phyloP scores from a whole-genome alignment of 352 stramenopile genomes.

The Pythium aristosporum region DNA sequence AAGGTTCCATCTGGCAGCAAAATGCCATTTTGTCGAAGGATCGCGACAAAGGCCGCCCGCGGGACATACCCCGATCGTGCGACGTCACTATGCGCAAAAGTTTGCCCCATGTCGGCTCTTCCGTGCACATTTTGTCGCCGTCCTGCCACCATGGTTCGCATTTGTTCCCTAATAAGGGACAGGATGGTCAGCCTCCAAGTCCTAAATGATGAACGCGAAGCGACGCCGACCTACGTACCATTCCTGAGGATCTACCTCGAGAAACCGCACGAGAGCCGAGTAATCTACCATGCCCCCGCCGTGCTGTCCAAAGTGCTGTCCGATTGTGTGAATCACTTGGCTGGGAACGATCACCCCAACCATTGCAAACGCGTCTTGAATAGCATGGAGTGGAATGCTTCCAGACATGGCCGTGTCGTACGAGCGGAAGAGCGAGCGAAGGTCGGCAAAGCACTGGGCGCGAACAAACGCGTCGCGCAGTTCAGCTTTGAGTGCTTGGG shows the following conservation, averaged over 20 bases:
- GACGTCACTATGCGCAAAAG: slow-evolving; percentile 48
- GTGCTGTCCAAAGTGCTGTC: slow-evolving; percentile 37
- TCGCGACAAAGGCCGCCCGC: slow-evolving; percentile 35
- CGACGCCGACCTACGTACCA: slow-evolving; percentile 41
- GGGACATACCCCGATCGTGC: slow-evolving; percentile 42
- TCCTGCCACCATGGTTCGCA: slow-evolving; percentile 35
- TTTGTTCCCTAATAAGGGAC: slow-evolving; percentile 39
- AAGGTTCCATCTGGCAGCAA: slow-evolving; percentile 36
- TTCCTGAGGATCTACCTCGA: slow-evolving; percentile 54
- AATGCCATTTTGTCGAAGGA: slow-evolving; percentile 41
- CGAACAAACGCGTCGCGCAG: slow-evolving; percentile 48
- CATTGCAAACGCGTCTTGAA: slow-evolving; percentile 49
- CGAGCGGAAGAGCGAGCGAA: slow-evolving; percentile 49
- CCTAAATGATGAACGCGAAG: too few relatives aligned
- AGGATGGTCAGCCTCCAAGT: not conserved
- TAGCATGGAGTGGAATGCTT: slow-evolving; percentile 32
- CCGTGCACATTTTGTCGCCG: slow-evolving; percentile 31
- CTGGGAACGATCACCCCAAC: slow-evolving; percentile 44
- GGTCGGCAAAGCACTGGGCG: slow-evolving; percentile 43
- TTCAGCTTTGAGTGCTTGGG: slow-evolving; percentile 35
- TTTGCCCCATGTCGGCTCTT: slow-evolving; percentile 35
- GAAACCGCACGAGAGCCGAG: slow-evolving; percentile 38
- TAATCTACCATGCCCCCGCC: slow-evolving; percentile 48
- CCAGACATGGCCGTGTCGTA: slow-evolving; percentile 44
- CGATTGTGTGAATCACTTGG: slow-evolving; percentile 34